These are phyloP conservation scores for Phlebiopsis flavidoalba DNA, from an alignment of 768 basidiomycete species.

Conservation along the genomic window DNA sequence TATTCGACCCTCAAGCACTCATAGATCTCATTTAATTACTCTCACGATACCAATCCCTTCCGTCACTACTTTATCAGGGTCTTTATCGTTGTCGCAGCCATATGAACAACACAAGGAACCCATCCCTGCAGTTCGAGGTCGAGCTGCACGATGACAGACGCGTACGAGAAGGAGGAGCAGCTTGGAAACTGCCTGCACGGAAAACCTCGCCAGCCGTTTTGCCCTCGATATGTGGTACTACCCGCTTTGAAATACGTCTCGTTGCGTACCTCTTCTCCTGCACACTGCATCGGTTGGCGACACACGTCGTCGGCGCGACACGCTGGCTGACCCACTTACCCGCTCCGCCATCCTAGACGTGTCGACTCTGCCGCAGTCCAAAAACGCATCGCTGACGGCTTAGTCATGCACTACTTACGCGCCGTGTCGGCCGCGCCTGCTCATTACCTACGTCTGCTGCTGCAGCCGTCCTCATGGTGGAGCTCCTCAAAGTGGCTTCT, in stretches of 20 bases:
- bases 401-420: slow-evolving; percentile 97
- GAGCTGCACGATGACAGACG: slow-evolving; percentile 15
- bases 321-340: slow-evolving; percentile 4
- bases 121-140: slow-evolving; percentile 17
- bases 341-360: neutral
- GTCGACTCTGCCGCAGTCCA: slow-evolving; percentile 61
- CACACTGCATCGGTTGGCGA: neutral
- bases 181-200: slow-evolving; percentile 34
- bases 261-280: slow-evolving; percentile 17
- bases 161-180: slow-evolving; percentile 30
- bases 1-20: neutral
- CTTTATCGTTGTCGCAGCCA: slow-evolving; percentile 22
- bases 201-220: slow-evolving; percentile 30
- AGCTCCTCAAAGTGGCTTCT: slow-evolving; percentile 89
- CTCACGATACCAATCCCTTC: slow-evolving; percentile 15
- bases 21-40: slow-evolving; percentile 11
- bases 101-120: slow-evolving; percentile 17
- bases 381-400: slow-evolving; percentile 86
- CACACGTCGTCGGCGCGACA: neutral
- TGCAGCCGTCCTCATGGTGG: slow-evolving; percentile 89
- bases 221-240: slow-evolving; percentile 56
- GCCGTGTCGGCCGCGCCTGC: slow-evolving; percentile 74
- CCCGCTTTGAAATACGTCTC: slow-evolving; percentile 15
- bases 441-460: slow-evolving; percentile 87
- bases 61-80: slow-evolving; percentile 7